These are phyloP conservation scores for Bacidia rubella DNA, from an alignment of 495 filamentous ascomycete species.

Conservation along the genomic window DNA sequence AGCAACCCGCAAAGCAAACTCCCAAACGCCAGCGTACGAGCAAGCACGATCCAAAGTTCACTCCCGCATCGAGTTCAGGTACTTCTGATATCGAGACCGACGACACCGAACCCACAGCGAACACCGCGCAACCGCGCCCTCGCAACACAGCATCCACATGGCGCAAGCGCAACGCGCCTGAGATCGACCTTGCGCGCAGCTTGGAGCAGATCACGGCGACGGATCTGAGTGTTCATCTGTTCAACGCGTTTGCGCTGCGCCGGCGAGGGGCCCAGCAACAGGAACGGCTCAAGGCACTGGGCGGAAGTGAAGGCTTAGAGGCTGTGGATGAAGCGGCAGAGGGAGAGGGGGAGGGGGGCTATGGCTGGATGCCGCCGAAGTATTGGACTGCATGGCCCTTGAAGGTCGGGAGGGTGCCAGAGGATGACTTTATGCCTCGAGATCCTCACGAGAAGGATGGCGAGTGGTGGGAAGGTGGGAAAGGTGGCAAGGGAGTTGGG, in stretches of 20 bases:
- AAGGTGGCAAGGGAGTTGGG: constrained; percentile 20
- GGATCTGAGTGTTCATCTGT: constrained; percentile 64
- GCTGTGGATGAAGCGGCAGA: too few relatives aligned
- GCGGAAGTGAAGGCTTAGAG: too few relatives aligned
- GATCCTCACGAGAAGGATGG: constrained; percentile 38
- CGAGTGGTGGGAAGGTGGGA: constrained; percentile 29
- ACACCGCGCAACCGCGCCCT: not conserved
- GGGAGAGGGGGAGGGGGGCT: not conserved
- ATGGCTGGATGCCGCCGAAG: constrained; percentile 34
- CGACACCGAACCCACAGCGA: not conserved
- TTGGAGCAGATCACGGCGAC: constrained; percentile 41
- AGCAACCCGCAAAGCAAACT: too few relatives aligned
- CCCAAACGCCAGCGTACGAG: too few relatives aligned
- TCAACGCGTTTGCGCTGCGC: constrained; percentile 53
- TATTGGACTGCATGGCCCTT: constrained; percentile 74
- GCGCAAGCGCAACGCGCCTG: constrained; percentile 40
- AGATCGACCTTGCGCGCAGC: constrained; percentile 42
- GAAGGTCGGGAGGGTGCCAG: constrained; percentile 35
- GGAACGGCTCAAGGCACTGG: too few relatives aligned
- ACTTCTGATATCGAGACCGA: too few relatives aligned
- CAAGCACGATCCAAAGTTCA: too few relatives aligned
- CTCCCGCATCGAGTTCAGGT: too few relatives aligned
- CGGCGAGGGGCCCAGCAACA: constrained; percentile 16
- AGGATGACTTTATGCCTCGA: not conserved
- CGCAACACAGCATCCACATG: constrained; percentile 36